phyloP scores from a whole-genome alignment of 805 yeast genomes.

The Debaryomyces castellii region DNA sequence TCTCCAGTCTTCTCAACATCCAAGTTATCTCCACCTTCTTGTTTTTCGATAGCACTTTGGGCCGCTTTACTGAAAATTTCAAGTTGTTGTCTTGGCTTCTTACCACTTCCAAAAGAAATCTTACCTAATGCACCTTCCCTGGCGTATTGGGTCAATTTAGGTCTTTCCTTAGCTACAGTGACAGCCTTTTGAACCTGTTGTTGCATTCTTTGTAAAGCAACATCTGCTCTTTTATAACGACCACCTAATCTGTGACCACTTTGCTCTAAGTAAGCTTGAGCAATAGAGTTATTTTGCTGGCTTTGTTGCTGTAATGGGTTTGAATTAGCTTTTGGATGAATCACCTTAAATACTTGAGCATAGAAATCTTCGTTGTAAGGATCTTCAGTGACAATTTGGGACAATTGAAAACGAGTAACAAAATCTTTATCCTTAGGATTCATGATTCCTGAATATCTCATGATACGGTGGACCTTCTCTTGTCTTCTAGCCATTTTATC shows the following conservation, averaged over 20 bases:
- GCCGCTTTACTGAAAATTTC: conserved; percentile 57
- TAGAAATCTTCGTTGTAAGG: conserved; percentile 97
- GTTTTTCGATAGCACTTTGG: conserved; percentile 43
- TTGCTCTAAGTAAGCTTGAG: conserved; percentile 87
- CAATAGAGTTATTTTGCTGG: conserved; percentile 74
- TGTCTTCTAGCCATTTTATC: conserved; percentile 66
- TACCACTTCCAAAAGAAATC: conserved; percentile 74
- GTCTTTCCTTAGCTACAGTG: conserved; percentile 88
- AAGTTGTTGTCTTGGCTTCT: conserved; percentile 84
- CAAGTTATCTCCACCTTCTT: conserved; percentile 24
- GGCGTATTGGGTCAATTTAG: conserved; percentile 61
- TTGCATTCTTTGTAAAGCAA: conserved; percentile 95
- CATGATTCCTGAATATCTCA: conserved; percentile 90
- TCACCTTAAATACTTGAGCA: conserved; percentile 80
- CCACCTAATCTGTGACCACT: conserved; percentile 91
- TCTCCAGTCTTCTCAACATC: conserved; percentile 12
- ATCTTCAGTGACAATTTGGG: conserved; percentile 94
- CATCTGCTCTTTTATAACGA: conserved; percentile 77
- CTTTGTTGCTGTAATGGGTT: conserved; percentile 47
- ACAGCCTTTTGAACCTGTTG: conserved; percentile 97
- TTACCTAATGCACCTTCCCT: conserved; percentile 90
- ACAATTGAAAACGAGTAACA: conserved; percentile 89
- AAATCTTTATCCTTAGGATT: conserved; percentile 95
- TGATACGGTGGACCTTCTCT: conserved; percentile 70
- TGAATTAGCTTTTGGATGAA: conserved; percentile 51